A percentile compares a stretch with the other conserved stretches of the same genome.
Conservation (phyloP, 305 asterid genomes). For the Solanum hybrid region DNA sequence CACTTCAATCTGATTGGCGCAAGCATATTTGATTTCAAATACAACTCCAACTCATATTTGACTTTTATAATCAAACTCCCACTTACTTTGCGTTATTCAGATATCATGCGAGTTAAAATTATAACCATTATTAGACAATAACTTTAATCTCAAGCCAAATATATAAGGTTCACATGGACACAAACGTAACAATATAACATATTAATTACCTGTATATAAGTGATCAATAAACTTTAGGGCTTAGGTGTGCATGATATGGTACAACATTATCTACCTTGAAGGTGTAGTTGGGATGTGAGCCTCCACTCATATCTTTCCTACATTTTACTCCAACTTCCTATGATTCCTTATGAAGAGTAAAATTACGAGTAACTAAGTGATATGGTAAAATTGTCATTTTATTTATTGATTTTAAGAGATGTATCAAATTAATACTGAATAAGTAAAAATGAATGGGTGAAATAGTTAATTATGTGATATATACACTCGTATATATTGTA, state of each 20-base stretch:
- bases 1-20: too few species aligned
- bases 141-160: background rate
- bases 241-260: background rate
- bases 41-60: too few species aligned
- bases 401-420: background rate
- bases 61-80: too few species aligned
- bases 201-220: conserved; percentile 1
- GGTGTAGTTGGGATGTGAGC: background rate
- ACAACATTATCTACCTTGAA: background rate
- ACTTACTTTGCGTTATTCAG: too few species aligned
- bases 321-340: background rate
- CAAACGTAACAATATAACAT: background rate
- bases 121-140: background rate
- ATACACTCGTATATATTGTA: too few species aligned
- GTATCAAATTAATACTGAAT: too few species aligned
- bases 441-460: background rate
- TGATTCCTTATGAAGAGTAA: background rate
- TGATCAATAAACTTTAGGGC: background rate
- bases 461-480: background rate
- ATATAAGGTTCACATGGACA: background rate
- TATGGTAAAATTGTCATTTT: background rate
- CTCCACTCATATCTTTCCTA: background rate
- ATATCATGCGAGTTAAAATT: background rate
- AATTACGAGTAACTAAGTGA: background rate
- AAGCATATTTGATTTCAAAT: too few species aligned